Percentiles rank a stretch among this genome's conserved stretches.
Evolutionary conservation across 495 filamentous ascomycete genomes (phyloP).

Genomic region (Penicillium angulare): DNA sequence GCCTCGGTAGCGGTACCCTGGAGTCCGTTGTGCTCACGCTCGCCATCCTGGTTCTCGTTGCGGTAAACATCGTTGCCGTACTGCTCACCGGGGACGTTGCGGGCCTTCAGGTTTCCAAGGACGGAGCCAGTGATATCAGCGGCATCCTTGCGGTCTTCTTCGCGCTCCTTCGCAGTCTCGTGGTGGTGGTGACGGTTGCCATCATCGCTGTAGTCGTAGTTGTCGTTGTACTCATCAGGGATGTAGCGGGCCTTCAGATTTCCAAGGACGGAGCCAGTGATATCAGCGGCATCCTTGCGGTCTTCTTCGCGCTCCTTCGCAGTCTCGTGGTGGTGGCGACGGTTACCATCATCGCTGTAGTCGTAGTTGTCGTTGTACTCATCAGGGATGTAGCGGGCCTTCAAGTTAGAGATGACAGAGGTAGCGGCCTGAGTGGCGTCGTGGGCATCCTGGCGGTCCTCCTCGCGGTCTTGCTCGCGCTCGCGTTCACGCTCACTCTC

Average conservation of each 20-base stretch:
- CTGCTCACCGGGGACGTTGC: neutral
- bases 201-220: neutral
- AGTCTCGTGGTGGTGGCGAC: neutral
- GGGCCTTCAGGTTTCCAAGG: neutral
- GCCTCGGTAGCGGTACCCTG: neutral
- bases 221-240: neutral
- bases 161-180: neutral
- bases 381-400: neutral
- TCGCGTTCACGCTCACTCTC: slow-evolving; percentile 1
- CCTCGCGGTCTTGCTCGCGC: slow-evolving; percentile 1
- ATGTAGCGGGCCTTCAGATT: neutral
- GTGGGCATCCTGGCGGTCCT: neutral
- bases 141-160: neutral
- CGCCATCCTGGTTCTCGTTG: neutral
- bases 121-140: neutral
- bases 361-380: neutral
- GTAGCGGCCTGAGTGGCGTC: neutral
- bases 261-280: neutral
- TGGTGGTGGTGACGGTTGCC: neutral
- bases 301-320: neutral
- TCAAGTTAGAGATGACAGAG: neutral
- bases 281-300: neutral
- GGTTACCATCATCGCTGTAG: neutral
- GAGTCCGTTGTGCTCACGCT: neutral
- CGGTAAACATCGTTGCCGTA: neutral